A percentile compares a stretch with the other conserved stretches of the same genome.
Evolutionary conservation across 768 basidiomycete species (phyloP).

Genomic region (Russula sp.): DNA sequence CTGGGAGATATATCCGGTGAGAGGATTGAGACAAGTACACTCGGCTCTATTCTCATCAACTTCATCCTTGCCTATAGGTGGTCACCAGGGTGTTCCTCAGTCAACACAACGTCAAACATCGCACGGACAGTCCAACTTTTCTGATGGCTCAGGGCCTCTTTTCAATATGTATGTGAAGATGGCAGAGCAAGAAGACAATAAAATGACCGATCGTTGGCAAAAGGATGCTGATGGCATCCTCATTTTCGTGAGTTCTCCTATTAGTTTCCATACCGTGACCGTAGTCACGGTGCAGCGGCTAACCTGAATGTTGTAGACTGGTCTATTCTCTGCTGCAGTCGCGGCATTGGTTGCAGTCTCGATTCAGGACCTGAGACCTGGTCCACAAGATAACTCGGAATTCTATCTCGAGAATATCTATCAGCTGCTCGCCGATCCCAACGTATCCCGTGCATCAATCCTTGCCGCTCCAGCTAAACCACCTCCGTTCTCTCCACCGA

Average conservation of each 20-base stretch:
- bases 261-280: background rate
- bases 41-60: too few species aligned
- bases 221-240: slow-evolving; percentile 20
- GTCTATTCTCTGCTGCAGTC: slow-evolving; percentile 13
- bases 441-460: background rate
- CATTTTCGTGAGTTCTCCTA: slow-evolving; percentile 17
- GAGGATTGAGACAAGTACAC: background rate
- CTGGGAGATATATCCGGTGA: background rate
- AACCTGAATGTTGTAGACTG: slow-evolving; percentile 1
- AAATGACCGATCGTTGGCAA: slow-evolving; percentile 15
- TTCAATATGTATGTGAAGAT: slow-evolving; percentile 10
- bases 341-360: background rate
- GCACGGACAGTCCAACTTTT: background rate
- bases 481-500: background rate
- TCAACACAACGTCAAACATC: background rate
- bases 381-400: background rate
- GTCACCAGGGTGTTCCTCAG: background rate
- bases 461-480: background rate
- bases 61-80: too few species aligned
- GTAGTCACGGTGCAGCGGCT: background rate
- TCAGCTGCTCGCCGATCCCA: background rate
- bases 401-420: slow-evolving; percentile 3
- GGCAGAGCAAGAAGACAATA: slow-evolving; percentile 13
- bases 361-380: background rate
- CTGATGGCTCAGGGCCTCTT: slow-evolving; percentile 5